Base-by-base conservation (phyloP, 73 alveolate species). In the Paramecium octaurelia region DNA sequence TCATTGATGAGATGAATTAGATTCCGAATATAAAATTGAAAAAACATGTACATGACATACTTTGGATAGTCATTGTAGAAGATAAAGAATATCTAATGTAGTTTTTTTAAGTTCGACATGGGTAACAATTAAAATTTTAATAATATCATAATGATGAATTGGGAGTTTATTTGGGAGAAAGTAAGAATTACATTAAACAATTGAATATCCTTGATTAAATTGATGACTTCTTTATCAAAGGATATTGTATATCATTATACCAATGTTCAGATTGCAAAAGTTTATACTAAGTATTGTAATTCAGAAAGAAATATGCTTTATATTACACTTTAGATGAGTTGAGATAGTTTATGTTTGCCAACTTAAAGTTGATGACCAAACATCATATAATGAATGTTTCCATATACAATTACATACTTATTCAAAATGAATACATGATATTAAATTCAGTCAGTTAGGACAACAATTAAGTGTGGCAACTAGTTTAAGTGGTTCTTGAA, bases 41-140 rank as follows among this genome's bases (percentile, higher is more conserved):
- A 20, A 80, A 48, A 44, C 57, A 80, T 7, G n/a, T 44, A 11
- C 70, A 80, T 80, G 43, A 40, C 10, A 44, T 31, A 12, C n/a
- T 43, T 10, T 80, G 91, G 91, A 27, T 80, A 24, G 91, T 43
- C 6, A 23, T 10, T 6, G 0, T 31, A 23, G 57, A 80, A 27
- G 75, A 80, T 4, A 46, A 80, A 40, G 70, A 80, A 42, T 42
- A 24, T 42, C 23, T 80, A 80, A 27, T 80, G 50, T 23, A 80
- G 46, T 80, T 80, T 80, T 31, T 80, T 80, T 80, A 80, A 43
- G 57, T 80, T n/a, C 44, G 57, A 35, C 75, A 80, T 80, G 91
- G 75, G 0, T 34, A 80, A 80, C 4, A 20, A 44, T 46, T 80
- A 23, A 2, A 18, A 80, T 80, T 80, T 48, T 11, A 80, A 35